Percentiles rank a stretch among this genome's conserved stretches.
Conservation (phyloP, 2,329 filamentous ascomycete species). For the Phialophora tarda region DNA sequence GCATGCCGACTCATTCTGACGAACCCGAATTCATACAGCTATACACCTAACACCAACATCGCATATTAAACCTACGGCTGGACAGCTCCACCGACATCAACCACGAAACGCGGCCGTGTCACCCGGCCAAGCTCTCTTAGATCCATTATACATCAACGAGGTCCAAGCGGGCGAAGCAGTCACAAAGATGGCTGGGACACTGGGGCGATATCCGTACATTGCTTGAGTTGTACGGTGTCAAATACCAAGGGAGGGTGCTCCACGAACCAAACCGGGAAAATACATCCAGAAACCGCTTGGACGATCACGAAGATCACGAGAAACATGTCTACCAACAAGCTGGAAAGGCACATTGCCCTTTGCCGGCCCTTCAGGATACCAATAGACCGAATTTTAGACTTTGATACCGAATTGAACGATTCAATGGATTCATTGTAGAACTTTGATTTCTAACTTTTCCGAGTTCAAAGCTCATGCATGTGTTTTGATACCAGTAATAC, state of each 20-base stretch:
- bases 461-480: not conserved
- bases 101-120: not conserved
- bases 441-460: not conserved
- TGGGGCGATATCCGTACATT: not conserved
- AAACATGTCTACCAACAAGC: slow-evolving; percentile 11
- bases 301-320: slow-evolving; percentile 10
- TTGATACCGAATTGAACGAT: not conserved
- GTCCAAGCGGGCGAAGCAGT: not conserved
- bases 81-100: not conserved
- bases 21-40: not conserved
- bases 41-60: not conserved
- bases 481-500: not conserved
- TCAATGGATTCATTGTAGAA: not conserved
- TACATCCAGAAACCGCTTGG: not conserved
- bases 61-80: not conserved
- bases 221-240: not conserved
- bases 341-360: slow-evolving; percentile 1
- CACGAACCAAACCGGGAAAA: not conserved
- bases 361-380: slow-evolving; percentile 9
- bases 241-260: not conserved
- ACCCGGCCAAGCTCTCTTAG: not conserved
- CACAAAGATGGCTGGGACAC: not conserved
- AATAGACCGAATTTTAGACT: slow-evolving; percentile 4
- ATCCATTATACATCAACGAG: not conserved
- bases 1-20: not conserved